Conservation (phyloP, 176 grass and related monocot species). For the Guadua angustifolia region DNA sequence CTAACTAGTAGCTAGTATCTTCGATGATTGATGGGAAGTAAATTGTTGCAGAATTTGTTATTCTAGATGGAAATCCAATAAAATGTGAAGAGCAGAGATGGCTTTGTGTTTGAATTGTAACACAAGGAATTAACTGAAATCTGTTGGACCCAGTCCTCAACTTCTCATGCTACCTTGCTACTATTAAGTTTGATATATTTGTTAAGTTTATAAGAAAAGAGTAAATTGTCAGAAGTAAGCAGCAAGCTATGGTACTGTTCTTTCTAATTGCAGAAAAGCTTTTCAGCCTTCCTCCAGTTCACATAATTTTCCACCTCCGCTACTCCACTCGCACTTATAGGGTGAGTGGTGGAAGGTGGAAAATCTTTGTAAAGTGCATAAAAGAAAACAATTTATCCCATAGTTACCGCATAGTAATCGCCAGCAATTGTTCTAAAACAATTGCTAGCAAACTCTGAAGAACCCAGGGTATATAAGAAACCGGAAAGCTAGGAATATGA, state of each 20-base stretch:
- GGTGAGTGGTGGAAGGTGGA: not conserved
- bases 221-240: not conserved
- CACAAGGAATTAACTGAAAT: not conserved
- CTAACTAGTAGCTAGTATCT: not conserved
- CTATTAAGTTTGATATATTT: not conserved
- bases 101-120: not conserved
- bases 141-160: not conserved
- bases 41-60: conserved; percentile 21
- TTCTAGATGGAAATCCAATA: not conserved
- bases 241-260: not conserved
- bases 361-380: not conserved
- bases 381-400: conserved; percentile 14
- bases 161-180: not conserved
- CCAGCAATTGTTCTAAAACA: not conserved
- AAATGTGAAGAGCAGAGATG: not conserved
- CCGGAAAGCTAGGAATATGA: not conserved
- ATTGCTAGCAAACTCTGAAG: not conserved
- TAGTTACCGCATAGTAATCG: conserved; percentile 7
- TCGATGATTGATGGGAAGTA: conserved; percentile 11
- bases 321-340: not conserved
- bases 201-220: not conserved
- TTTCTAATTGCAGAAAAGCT: not conserved
- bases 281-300: not conserved
- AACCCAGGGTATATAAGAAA: not conserved
- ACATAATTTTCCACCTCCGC: not conserved